Percentiles rank a stretch among this genome's conserved stretches.
These are phyloP conservation scores for Neoboletus brunneissimus DNA, from an alignment of 768 basidiomycete species.

Conservation along the genomic window DNA sequence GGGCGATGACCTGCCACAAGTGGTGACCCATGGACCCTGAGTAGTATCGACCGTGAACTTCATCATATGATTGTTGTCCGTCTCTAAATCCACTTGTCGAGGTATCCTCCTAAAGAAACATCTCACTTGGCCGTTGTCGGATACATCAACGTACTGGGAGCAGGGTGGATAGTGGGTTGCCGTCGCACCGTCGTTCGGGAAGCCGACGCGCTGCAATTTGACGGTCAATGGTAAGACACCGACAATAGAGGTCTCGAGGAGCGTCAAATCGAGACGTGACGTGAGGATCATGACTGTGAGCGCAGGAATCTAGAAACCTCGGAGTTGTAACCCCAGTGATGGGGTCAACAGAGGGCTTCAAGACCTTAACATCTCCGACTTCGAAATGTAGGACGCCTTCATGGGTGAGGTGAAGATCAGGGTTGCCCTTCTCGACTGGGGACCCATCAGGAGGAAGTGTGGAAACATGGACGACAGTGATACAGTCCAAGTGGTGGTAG, in stretches of 20 bases:
- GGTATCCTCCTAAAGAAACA: not conserved
- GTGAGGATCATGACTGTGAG: too few relatives aligned
- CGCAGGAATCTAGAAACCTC: not conserved
- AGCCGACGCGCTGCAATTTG: not conserved
- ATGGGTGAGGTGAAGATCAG: not conserved
- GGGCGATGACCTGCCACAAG: not conserved
- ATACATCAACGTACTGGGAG: not conserved
- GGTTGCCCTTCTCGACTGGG: not conserved
- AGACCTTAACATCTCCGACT: not conserved
- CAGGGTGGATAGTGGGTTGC: too few relatives aligned
- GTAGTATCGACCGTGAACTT: slow-evolving; percentile 7
- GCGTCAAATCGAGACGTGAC: not conserved
- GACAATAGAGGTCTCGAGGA: not conserved
- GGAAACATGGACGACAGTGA: too few relatives aligned
- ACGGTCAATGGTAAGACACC: not conserved
- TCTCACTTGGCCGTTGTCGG: not conserved
- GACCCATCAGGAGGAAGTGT: not conserved
- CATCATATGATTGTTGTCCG: not conserved
- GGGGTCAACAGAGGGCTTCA: not conserved
- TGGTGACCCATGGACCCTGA: not conserved
- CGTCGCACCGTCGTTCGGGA: not conserved
- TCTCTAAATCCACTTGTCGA: not conserved
- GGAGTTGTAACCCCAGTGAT: not conserved
- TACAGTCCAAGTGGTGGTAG: too few relatives aligned
- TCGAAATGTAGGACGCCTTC: not conserved